Evolutionary conservation across 2,329 filamentous ascomycete species (phyloP).

Genomic region (Xylaria multiplex): DNA sequence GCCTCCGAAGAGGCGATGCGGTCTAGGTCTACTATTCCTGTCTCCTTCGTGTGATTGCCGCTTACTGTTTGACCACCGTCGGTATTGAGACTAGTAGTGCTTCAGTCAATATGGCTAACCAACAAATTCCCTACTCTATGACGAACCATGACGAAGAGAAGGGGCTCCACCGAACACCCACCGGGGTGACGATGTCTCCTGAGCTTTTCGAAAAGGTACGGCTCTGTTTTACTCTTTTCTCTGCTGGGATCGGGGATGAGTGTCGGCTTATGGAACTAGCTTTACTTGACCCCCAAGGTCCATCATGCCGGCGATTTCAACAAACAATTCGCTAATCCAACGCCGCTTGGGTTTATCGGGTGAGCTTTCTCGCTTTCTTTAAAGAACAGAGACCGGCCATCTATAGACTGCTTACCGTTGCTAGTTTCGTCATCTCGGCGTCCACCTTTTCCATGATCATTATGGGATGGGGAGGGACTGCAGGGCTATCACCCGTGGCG

Average conservation of each 20-base stretch:
- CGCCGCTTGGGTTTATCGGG: conserved; percentile 52
- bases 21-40: neutral
- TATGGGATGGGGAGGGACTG: conserved; percentile 53
- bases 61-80: neutral
- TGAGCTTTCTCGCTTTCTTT: conserved; percentile 36
- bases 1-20: neutral
- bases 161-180: conserved; percentile 48
- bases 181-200: conserved; percentile 53
- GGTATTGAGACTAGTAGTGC: neutral
- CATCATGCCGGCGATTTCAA: conserved; percentile 51
- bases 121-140: conserved; percentile 29
- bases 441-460: conserved; percentile 52
- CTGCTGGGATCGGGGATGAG: neutral
- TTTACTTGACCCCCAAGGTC: conserved; percentile 53
- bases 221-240: neutral
- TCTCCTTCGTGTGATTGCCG: neutral
- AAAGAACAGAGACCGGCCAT: neutral
- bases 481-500: conserved; percentile 50
- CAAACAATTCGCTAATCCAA: conserved; percentile 52
- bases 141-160: conserved; percentile 49
- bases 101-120: conserved; percentile 29
- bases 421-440: conserved; percentile 52
- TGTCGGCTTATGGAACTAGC: conserved; percentile 38
- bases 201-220: conserved; percentile 53
- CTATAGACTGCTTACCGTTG: neutral